Conservation (phyloP, 257 asterid genomes). For the Gentiana straminea region DNA sequence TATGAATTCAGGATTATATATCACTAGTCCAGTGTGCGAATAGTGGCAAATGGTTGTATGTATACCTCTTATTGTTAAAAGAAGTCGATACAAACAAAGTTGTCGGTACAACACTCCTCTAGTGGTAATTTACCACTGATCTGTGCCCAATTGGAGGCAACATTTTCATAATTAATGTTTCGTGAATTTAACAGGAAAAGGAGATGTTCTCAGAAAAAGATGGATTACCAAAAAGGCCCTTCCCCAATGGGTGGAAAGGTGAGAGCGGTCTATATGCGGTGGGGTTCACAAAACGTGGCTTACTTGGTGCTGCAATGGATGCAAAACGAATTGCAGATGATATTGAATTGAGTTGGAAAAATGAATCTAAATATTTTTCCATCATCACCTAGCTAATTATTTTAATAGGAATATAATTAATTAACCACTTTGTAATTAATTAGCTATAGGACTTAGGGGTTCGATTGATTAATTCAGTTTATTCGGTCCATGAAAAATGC, state of each 20-base stretch:
- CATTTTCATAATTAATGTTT: too few species aligned
- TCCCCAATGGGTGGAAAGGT: slow-evolving; percentile 98
- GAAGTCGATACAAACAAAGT: too few species aligned
- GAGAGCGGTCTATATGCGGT: slow-evolving; percentile 78
- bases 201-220: slow-evolving; percentile 77
- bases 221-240: slow-evolving; percentile 82
- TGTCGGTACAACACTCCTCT: too few species aligned
- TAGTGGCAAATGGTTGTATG: too few species aligned
- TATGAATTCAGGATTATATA: too few species aligned
- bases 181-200: slow-evolving; percentile 32
- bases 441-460: background rate
- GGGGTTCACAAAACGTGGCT: slow-evolving; percentile 97
- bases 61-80: too few species aligned
- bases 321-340: slow-evolving; percentile 75
- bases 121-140: too few species aligned
- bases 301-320: slow-evolving; percentile 92
- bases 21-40: too few species aligned
- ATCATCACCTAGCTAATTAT: background rate
- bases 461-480: background rate
- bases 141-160: too few species aligned
- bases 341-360: slow-evolving; percentile 30
- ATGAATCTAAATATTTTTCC: slow-evolving; percentile 2
- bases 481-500: background rate
- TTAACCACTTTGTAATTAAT: background rate
- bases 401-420: background rate